phyloP scores from a whole-genome alignment of 192 early-diverging fungal genomes.

The Obelidium mucronatum region DNA sequence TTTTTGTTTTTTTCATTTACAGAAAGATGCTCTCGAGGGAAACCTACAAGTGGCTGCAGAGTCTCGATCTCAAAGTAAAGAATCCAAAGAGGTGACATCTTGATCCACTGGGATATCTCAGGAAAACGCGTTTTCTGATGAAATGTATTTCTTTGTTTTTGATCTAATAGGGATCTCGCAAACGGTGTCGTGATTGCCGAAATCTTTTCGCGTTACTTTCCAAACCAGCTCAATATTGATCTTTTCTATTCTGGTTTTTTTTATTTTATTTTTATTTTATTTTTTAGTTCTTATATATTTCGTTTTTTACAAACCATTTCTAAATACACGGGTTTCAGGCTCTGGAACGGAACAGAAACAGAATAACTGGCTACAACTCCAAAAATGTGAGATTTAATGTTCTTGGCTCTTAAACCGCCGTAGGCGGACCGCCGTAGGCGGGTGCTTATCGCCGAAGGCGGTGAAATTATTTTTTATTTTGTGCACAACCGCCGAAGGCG shows the following conservation, averaged over 20 bases:
- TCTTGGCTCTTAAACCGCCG: too few species aligned
- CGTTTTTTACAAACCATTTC: too few species aligned
- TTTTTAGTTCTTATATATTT: too few species aligned
- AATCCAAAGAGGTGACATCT: constrained; percentile 54
- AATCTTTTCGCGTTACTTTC: constrained; percentile 57
- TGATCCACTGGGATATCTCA: neutral
- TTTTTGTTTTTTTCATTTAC: neutral
- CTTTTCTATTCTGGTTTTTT: constrained; percentile 53
- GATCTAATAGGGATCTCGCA: constrained; percentile 49
- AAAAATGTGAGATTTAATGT: constrained; percentile 44
- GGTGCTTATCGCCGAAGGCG: too few species aligned
- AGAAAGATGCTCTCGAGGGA: constrained; percentile 42
- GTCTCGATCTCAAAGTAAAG: constrained; percentile 48
- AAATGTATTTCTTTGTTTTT: neutral
- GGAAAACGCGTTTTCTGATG: neutral
- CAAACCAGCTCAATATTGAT: constrained; percentile 41
- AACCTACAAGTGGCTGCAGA: constrained; percentile 59
- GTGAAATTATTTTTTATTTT: too few species aligned
- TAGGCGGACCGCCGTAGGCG: too few species aligned
- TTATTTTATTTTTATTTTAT: too few species aligned
- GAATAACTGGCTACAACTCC: constrained; percentile 57
- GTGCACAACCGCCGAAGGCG: too few species aligned
- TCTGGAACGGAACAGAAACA: constrained; percentile 41
- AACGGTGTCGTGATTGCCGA: constrained; percentile 60
- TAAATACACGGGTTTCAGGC: constrained; percentile 45